Evolutionary conservation across 164 flowering plant species (phyloP).

Genomic region (Berberis vulgaris): DNA sequence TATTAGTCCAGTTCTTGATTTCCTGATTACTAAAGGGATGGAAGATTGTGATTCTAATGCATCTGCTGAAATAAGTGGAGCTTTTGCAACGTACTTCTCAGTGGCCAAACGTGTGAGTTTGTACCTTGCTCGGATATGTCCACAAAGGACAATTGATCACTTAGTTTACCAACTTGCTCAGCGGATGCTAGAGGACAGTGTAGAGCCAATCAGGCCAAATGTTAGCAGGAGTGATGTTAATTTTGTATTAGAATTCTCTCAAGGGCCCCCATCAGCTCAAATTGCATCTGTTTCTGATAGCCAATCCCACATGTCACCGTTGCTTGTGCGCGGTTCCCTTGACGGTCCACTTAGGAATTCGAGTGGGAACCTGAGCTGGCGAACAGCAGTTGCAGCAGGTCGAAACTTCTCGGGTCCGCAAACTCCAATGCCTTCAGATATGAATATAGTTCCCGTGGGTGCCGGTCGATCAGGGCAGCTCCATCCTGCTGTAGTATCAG

Average conservation of each 20-base stretch:
- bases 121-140: constrained; percentile 92
- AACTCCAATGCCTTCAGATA: constrained; percentile 88
- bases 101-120: constrained; percentile 98
- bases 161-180: constrained; percentile 86
- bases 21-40: constrained; percentile 90
- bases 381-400: constrained; percentile 76
- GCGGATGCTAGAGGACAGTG: constrained; percentile 89
- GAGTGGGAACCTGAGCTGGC: constrained; percentile 95
- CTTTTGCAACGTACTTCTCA: constrained; percentile 95
- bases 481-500: constrained; percentile 82
- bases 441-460: constrained; percentile 62
- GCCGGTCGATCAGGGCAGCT: constrained; percentile 93
- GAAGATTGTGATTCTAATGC: constrained; percentile 99
- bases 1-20: constrained; percentile 93
- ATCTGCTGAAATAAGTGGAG: constrained; percentile 96
- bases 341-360: constrained; percentile 88
- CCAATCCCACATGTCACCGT: constrained; percentile 97
- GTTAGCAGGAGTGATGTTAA: constrained; percentile 50
- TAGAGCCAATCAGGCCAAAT: constrained; percentile 59
- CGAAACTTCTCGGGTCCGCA: constrained; percentile 92
- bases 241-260: constrained; percentile 81
- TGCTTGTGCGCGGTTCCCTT: constrained; percentile 91
- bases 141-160: constrained; percentile 97
- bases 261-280: constrained; percentile 71
- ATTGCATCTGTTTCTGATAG: constrained; percentile 63